phyloP scores from a whole-genome alignment of 1,139 yeast genomes.

The Yamadazyma sp. region DNA sequence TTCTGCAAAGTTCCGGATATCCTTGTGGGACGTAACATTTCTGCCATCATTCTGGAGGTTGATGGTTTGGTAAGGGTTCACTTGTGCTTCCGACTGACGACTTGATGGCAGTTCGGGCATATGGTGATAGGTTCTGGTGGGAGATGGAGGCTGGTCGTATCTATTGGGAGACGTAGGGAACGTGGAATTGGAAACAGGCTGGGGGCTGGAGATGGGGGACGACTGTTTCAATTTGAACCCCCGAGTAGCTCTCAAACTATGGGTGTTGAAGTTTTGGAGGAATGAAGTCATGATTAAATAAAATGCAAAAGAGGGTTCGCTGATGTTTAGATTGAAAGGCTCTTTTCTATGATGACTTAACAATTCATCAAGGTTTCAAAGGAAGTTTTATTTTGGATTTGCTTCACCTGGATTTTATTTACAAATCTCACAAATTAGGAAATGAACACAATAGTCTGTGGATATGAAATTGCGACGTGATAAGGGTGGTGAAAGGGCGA shows the following conservation, averaged over 20 bases:
- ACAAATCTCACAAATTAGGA: constrained; percentile 8
- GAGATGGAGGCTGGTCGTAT: constrained; percentile 10
- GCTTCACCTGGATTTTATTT: constrained; percentile 8
- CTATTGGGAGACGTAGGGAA: constrained; percentile 30
- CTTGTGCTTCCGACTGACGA: constrained; percentile 11
- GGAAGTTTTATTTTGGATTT: constrained; percentile 1
- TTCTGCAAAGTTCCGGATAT: constrained; percentile 82
- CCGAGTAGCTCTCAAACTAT: constrained; percentile 52
- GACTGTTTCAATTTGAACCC: constrained; percentile 50
- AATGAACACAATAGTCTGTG: background rate
- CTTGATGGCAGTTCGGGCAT: constrained; percentile 4
- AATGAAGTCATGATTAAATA: constrained; percentile 13
- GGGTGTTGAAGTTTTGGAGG: constrained; percentile 59
- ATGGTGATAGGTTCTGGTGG: constrained; percentile 5
- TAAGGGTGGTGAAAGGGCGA: too few species aligned
- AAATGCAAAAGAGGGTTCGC: background rate
- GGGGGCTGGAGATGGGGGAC: constrained; percentile 46
- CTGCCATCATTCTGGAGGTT: constrained; percentile 17
- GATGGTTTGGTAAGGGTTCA: constrained; percentile 28
- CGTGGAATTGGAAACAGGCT: constrained; percentile 33
- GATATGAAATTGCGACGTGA: too few species aligned
- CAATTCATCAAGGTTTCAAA: background rate
- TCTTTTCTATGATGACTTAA: constrained; percentile 3
- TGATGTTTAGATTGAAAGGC: background rate
- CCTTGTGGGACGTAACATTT: constrained; percentile 61